Evolutionary conservation across 2,329 filamentous ascomycete genomes (phyloP).

Genomic region (Metarhizium brunneum): DNA sequence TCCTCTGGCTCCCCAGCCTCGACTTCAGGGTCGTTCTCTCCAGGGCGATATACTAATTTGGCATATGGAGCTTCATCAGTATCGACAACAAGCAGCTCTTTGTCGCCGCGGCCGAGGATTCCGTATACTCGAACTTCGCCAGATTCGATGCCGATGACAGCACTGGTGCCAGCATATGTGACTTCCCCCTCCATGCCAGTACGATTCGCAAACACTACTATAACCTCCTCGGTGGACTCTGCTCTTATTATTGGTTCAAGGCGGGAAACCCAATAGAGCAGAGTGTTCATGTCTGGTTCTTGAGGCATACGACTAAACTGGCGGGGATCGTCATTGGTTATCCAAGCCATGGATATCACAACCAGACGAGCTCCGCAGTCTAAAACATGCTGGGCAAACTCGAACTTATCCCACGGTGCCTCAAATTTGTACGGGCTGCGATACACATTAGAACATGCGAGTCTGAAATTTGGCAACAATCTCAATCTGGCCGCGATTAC

Average conservation of each 20-base stretch:
- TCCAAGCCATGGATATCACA: constrained; percentile 70
- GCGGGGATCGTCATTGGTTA: constrained; percentile 46
- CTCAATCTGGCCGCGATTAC: neutral
- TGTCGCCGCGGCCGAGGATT: constrained; percentile 59
- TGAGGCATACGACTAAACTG: constrained; percentile 36
- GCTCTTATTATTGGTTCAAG: constrained; percentile 54
- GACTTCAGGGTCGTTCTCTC: neutral
- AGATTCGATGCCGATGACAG: constrained; percentile 55
- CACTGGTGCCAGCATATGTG: constrained; percentile 65
- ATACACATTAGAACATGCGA: neutral
- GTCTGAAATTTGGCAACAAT: neutral
- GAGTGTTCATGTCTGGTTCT: constrained; percentile 61
- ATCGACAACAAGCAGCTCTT: constrained; percentile 60
- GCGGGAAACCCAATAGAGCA: constrained; percentile 67
- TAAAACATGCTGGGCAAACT: constrained; percentile 47
- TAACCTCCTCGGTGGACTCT: constrained; percentile 46
- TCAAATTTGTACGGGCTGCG: constrained; percentile 27
- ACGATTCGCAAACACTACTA: constrained; percentile 64
- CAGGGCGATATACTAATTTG: constrained; percentile 28
- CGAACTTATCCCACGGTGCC: constrained; percentile 28
- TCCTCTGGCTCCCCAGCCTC: neutral
- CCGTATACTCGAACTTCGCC: constrained; percentile 63
- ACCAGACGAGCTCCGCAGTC: constrained; percentile 49
- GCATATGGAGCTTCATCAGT: constrained; percentile 37
- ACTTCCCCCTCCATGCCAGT: constrained; percentile 56